Evolutionary conservation across 345 rosid species (phyloP), one percentile per base, ranked within the genome.

Genomic region (Cardiospermum halicacabum): DNA sequence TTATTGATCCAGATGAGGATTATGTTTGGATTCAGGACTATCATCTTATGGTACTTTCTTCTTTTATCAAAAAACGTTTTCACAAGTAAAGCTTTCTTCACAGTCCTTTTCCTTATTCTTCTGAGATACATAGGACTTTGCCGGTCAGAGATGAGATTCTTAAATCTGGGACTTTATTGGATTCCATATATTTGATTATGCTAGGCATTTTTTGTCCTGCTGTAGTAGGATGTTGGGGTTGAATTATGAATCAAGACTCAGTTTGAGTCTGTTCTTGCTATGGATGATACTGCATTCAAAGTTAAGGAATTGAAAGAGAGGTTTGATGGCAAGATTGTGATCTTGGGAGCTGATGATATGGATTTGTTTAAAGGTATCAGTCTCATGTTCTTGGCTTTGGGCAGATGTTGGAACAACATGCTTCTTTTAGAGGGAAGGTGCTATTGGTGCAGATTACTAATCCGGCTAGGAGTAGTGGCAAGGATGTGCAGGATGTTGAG

Each of bases 21-120:
- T 83, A 69, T 18, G 95, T 90, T 2, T 90, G 97, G 95, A 77
- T 90, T 22, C 95, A 90, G 11, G 97, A 91, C 65, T 91, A 91
- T 45, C 97, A 91, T 61, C 90, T 91, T 31, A 81, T 91, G 95
- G 68, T 82, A 10, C 58, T 91, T n/a, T 92, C 97, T 11, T 78
- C 91, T 60, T 81, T 88, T 51, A 28, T 91, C 62, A 82, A 92
- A 58, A 91, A 72, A 24, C 69, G 73, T 71, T 81, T 75, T 60
- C 76, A 65, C 5, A 64, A 43, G 76, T 85, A 48, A 84, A 84
- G 67, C 69, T 91, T 91, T 65, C 65, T 91, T 2, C 97, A 88
- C 26, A 81, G 85, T 47, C 85, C 89, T 0, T 90, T 90, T 9
- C 97, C 97, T 43, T n/a, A n/a, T n/a, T 81, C 97, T 0, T 90